phyloP scores from a whole-genome alignment of 176 grass and related monocot genomes.

The sorghum (Sorghum bicolor) region DNA sequence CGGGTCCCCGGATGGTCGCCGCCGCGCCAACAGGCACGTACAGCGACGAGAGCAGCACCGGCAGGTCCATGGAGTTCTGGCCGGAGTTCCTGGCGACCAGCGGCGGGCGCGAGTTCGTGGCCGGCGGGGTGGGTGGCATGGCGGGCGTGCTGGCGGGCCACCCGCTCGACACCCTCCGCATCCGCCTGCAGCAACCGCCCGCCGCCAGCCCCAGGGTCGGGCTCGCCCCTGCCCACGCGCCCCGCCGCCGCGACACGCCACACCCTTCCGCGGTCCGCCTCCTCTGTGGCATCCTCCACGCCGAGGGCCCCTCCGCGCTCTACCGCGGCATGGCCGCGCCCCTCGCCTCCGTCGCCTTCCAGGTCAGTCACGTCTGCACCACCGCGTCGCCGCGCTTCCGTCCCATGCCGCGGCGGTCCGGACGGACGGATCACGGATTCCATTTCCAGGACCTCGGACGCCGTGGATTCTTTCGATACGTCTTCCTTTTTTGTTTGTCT shows the following conservation, averaged over 20 bases:
- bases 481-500: not conserved
- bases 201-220: conserved; percentile 1
- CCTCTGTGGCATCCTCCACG: conserved; percentile 63
- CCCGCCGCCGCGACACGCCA: not conserved
- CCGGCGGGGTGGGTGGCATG: conserved; percentile 86
- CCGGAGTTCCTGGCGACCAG: conserved; percentile 89
- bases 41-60: not conserved
- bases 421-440: not conserved
- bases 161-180: conserved; percentile 90
- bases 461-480: not conserved
- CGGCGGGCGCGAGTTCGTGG: conserved; percentile 80
- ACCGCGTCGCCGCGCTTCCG: not conserved
- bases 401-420: too few relatives aligned
- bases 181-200: conserved; percentile 87
- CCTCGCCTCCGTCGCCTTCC: conserved; percentile 79
- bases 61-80: conserved; percentile 85
- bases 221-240: conserved; percentile 24
- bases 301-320: conserved; percentile 82
- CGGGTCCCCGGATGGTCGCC: not conserved
- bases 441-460: not conserved
- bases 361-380: conserved; percentile 28
- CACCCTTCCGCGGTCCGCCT: conserved; percentile 44
- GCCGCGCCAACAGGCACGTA: not conserved
- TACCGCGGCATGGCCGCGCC: conserved; percentile 97
- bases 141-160: conserved; percentile 83